Evolutionary conservation across 805 yeast genomes (phyloP).

Genomic region (Metschnikowia cubensis): DNA sequence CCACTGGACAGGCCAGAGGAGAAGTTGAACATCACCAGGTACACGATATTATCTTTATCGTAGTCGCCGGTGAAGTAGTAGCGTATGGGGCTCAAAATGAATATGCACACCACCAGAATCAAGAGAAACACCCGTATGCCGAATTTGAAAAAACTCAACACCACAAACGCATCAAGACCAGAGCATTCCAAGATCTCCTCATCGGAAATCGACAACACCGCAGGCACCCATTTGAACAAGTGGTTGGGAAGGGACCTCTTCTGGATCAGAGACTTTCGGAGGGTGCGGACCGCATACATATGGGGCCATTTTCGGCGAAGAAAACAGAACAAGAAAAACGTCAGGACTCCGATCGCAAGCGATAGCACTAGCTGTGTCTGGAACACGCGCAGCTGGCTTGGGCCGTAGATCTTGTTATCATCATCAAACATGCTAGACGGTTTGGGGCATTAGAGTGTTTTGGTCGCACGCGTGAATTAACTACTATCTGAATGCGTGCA

Average conservation of each 20-base stretch:
- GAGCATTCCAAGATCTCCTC: slow-evolving; percentile 23
- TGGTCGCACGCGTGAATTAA: background rate
- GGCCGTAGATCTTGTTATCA: slow-evolving; percentile 31
- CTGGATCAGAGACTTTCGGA: slow-evolving; percentile 37
- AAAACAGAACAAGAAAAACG: slow-evolving; percentile 48
- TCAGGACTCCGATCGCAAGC: slow-evolving; percentile 40
- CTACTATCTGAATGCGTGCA: background rate
- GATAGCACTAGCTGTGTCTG: slow-evolving; percentile 52
- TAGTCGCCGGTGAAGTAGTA: slow-evolving; percentile 40
- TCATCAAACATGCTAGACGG: slow-evolving; percentile 8
- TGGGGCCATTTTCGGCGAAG: slow-evolving; percentile 53
- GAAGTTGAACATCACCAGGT: slow-evolving; percentile 10
- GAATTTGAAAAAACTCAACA: slow-evolving; percentile 36
- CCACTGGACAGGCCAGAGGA: slow-evolving; percentile 4
- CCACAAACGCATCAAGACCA: slow-evolving; percentile 33
- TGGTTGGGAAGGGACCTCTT: slow-evolving; percentile 39
- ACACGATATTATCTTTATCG: slow-evolving; percentile 35
- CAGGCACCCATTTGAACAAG: slow-evolving; percentile 25
- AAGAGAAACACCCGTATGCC: slow-evolving; percentile 22
- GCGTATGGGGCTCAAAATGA: slow-evolving; percentile 36
- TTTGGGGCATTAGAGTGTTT: background rate
- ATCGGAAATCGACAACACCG: slow-evolving; percentile 24
- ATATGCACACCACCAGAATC: slow-evolving; percentile 23
- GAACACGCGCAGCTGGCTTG: slow-evolving; percentile 54
- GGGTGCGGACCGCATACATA: slow-evolving; percentile 52